Conservation (phyloP, 2,329 filamentous ascomycete species). For the Nemania sp. region DNA sequence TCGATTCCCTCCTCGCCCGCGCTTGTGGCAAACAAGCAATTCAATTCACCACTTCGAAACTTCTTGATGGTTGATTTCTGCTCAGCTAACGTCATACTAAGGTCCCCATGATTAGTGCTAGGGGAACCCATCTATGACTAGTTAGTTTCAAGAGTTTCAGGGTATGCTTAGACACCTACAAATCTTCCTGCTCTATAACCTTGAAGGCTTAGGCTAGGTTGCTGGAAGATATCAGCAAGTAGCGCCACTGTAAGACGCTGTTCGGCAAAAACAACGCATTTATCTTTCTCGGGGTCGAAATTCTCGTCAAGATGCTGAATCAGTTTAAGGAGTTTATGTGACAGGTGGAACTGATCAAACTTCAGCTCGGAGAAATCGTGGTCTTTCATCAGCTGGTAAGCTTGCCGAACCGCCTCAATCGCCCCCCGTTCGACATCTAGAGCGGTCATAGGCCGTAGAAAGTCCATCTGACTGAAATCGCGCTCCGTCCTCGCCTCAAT, state of each 20-base stretch:
- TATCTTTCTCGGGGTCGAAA: slow-evolving; percentile 70
- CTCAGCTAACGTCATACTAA: slow-evolving; percentile 75
- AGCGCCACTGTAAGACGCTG: slow-evolving; percentile 81
- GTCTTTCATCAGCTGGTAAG: slow-evolving; percentile 65
- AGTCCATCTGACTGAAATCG: slow-evolving; percentile 51
- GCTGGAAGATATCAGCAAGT: slow-evolving; percentile 74
- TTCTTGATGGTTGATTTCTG: slow-evolving; percentile 80
- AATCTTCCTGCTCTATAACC: slow-evolving; percentile 69
- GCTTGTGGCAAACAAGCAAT: slow-evolving; percentile 75
- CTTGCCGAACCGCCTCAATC: slow-evolving; percentile 69
- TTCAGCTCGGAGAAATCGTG: slow-evolving; percentile 59
- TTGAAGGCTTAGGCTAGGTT: slow-evolving; percentile 64
- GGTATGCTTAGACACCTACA: slow-evolving; percentile 53
- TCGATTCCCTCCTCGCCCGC: slow-evolving; percentile 77
- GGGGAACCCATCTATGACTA: slow-evolving; percentile 54
- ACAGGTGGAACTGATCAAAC: slow-evolving; percentile 61
- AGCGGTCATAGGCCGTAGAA: slow-evolving; percentile 42
- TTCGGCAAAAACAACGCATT: slow-evolving; percentile 90
- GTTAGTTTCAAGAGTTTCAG: slow-evolving; percentile 38
- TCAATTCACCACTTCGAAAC: slow-evolving; percentile 69
- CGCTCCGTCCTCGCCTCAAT: slow-evolving; percentile 68
- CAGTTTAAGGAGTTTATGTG: slow-evolving; percentile 78
- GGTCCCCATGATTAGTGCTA: slow-evolving; percentile 63
- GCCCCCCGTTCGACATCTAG: slow-evolving; percentile 49
- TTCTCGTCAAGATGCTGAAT: slow-evolving; percentile 69